Evolutionary conservation across 2,329 filamentous ascomycete species (phyloP).

Genomic region (Stagonosporopsis cucurbitacearum): DNA sequence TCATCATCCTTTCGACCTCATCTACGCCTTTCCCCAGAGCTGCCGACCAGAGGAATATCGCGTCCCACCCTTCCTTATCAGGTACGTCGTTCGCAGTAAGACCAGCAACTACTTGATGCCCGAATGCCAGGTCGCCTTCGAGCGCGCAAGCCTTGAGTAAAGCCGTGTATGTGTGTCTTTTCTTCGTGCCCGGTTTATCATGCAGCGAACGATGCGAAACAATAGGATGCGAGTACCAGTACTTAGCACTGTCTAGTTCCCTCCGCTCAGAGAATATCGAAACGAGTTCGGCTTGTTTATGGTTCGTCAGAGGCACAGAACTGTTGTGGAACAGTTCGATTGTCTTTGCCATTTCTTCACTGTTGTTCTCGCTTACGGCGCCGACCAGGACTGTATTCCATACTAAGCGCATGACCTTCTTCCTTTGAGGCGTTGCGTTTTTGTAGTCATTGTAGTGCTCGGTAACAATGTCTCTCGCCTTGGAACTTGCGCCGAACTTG

Average conservation of each 20-base stretch:
- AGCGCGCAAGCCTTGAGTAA: conserved; percentile 64
- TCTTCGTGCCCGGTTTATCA: conserved; percentile 1
- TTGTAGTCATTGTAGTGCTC: conserved; percentile 20
- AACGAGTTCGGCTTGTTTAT: conserved; percentile 61
- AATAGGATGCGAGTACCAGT: conserved; percentile 69
- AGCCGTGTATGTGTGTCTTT: conserved; percentile 55
- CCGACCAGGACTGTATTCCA: conserved; percentile 61
- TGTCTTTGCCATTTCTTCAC: conserved; percentile 64
- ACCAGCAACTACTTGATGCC: conserved; percentile 53
- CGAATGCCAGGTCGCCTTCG: conserved; percentile 37
- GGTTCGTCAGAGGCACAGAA: conserved; percentile 46
- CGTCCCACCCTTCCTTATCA: conserved; percentile 69
- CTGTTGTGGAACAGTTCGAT: conserved; percentile 58
- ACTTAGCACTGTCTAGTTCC: conserved; percentile 66
- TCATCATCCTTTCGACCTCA: conserved; percentile 75
- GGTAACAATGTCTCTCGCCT: conserved; percentile 35
- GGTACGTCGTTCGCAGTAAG: conserved; percentile 41
- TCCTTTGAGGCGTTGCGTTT: conserved; percentile 2
- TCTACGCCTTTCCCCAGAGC: conserved; percentile 73
- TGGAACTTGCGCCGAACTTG: conserved; percentile 31
- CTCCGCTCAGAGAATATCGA: conserved; percentile 66
- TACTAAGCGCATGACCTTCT: conserved; percentile 1
- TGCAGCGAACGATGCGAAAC: conserved; percentile 24
- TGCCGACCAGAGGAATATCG: conserved; percentile 77
- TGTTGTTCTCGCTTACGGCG: conserved; percentile 65